Evolutionary conservation across 495 filamentous ascomycete genomes (phyloP).

Genomic region (Penicillium lagena): DNA sequence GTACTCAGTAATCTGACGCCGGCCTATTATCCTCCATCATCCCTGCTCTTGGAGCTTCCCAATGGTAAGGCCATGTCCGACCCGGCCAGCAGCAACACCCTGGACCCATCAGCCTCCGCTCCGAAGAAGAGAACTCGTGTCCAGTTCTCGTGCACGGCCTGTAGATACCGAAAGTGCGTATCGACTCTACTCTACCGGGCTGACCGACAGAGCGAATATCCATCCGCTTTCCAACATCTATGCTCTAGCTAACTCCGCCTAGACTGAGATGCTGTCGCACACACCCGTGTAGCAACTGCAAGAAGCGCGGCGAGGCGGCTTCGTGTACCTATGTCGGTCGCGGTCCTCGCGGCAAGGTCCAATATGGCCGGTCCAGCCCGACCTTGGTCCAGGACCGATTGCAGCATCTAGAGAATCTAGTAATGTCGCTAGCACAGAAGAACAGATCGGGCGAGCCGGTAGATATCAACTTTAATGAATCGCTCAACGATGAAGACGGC

Average conservation of each 20-base stretch:
- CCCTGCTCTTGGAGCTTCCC: neutral
- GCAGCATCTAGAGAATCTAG: slow-evolving; percentile 46
- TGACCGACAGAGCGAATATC: too few relatives aligned
- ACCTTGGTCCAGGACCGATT: slow-evolving; percentile 40
- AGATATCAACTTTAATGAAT: slow-evolving; percentile 6
- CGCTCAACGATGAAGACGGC: neutral
- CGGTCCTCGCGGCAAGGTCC: slow-evolving; percentile 26
- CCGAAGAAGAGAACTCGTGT: slow-evolving; percentile 45
- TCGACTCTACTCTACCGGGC: too few relatives aligned
- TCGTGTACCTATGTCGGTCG: slow-evolving; percentile 38
- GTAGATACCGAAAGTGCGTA: slow-evolving; percentile 44
- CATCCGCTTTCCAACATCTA: too few relatives aligned
- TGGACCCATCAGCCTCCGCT: slow-evolving; percentile 2
- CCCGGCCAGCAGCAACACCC: neutral
- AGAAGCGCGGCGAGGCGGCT: slow-evolving; percentile 35
- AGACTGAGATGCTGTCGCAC: slow-evolving; percentile 49
- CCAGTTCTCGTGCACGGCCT: slow-evolving; percentile 48
- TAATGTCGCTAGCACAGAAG: slow-evolving; percentile 39
- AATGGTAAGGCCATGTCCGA: slow-evolving; percentile 6
- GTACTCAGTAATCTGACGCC: too few relatives aligned
- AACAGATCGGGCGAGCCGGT: slow-evolving; percentile 14
- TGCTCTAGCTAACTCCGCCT: neutral
- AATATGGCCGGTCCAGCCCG: slow-evolving; percentile 26
- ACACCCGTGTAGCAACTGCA: slow-evolving; percentile 44
- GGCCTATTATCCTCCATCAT: too few relatives aligned